Conservation (phyloP, 164 flowering plant genomes). For the Macadamia tetraphylla region DNA sequence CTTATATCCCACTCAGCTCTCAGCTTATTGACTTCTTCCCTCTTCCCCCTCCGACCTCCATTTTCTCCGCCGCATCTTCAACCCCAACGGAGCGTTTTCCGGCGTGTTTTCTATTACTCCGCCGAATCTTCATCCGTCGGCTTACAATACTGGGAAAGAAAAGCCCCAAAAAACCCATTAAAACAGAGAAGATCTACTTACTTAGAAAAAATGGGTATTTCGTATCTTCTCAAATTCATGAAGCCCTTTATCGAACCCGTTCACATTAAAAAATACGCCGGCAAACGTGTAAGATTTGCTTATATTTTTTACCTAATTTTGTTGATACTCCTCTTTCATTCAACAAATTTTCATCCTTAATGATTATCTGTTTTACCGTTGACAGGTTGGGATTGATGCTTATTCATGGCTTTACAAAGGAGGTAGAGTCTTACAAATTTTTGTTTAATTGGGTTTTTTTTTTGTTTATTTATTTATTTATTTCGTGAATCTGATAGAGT, state of each 20-base stretch:
- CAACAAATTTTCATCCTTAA: background rate
- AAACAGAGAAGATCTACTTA: background rate
- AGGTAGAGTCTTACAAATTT: constrained; percentile 32
- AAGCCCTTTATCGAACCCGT: constrained; percentile 60
- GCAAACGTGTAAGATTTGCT: constrained; percentile 47
- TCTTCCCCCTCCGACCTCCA: background rate
- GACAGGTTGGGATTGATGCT: constrained; percentile 85
- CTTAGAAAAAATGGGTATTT: constrained; percentile 59
- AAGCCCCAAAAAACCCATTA: background rate
- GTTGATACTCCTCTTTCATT: background rate
- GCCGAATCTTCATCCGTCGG: background rate
- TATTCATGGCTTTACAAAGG: constrained; percentile 97
- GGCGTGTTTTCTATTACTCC: background rate
- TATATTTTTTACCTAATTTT: background rate
- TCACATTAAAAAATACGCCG: constrained; percentile 69
- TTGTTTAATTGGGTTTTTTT: background rate
- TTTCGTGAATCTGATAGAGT: background rate
- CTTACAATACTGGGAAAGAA: background rate
- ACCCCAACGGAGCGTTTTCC: too few relatives aligned
- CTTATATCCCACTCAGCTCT: background rate
- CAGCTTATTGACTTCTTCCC: background rate
- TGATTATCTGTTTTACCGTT: background rate
- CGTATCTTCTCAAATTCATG: constrained; percentile 74
- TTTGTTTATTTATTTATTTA: background rate
- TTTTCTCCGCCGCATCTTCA: background rate